Evolutionary conservation across 2,329 filamentous ascomycete genomes (phyloP).

Genomic region (Colletotrichum cordylinicola): DNA sequence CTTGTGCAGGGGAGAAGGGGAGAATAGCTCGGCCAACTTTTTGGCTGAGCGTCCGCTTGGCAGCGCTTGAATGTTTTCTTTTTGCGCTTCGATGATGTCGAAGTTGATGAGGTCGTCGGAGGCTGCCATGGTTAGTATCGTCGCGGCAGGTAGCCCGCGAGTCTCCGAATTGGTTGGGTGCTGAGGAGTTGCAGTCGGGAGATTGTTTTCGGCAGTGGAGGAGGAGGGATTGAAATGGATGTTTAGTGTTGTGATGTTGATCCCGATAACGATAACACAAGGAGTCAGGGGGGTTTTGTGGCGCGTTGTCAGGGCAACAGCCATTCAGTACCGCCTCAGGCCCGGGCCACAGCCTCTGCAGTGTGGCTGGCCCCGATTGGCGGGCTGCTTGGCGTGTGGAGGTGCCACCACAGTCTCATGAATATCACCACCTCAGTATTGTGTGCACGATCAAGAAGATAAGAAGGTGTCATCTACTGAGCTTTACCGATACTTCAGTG

Average conservation of each 20-base stretch:
- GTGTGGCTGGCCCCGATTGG: background rate
- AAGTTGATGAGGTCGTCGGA: constrained; percentile 72
- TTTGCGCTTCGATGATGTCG: constrained; percentile 93
- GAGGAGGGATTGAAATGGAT: background rate
- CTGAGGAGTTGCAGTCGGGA: background rate
- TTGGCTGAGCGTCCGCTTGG: constrained; percentile 87
- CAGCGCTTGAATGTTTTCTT: constrained; percentile 96
- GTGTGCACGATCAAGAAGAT: background rate
- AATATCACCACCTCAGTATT: background rate
- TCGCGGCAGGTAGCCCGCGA: constrained; percentile 12
- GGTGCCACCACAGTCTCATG: too few species aligned
- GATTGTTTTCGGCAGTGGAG: background rate
- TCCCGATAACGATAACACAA: constrained; percentile 20
- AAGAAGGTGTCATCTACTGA: background rate
- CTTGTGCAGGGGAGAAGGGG: constrained; percentile 66
- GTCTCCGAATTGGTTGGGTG: constrained; percentile 14
- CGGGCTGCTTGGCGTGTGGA: background rate
- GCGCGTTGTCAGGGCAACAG: constrained; percentile 25
- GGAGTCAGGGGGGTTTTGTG: background rate
- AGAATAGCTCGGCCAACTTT: constrained; percentile 84
- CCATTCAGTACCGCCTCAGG: background rate
- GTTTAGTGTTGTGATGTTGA: constrained; percentile 23
- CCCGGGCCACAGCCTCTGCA: background rate
- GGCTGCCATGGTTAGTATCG: constrained; percentile 47
- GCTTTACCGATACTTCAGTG: background rate